phyloP scores from a whole-genome alignment of 1,139 yeast genomes.

The Magnusiomyces suaveolens region DNA sequence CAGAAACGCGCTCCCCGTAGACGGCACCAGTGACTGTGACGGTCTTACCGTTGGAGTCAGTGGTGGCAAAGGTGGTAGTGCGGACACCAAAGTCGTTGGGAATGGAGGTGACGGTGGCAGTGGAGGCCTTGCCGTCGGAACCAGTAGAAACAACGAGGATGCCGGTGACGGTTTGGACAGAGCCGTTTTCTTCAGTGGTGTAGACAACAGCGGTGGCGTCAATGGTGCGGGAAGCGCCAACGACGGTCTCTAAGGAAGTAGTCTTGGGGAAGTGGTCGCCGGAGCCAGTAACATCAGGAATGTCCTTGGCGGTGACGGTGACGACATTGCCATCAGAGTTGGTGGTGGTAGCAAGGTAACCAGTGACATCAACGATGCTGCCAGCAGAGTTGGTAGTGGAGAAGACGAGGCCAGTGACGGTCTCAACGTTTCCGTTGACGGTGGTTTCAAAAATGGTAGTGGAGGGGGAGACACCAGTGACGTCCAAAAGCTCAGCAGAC shows the following conservation, averaged over 20 bases:
- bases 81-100: constrained; percentile 2
- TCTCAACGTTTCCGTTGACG: background rate
- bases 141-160: background rate
- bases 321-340: constrained; percentile 1
- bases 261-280: background rate
- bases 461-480: background rate
- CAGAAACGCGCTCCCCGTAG: background rate
- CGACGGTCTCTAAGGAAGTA: background rate
- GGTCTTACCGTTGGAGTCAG: background rate
- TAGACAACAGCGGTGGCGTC: constrained; percentile 4
- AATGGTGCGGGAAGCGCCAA: background rate
- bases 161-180: constrained; percentile 2
- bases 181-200: constrained; percentile 1
- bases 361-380: background rate
- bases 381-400: constrained; percentile 1
- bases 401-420: background rate
- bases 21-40: background rate
- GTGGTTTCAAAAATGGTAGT: no score
- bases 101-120: constrained; percentile 1
- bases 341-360: background rate
- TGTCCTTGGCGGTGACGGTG: background rate
- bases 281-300: constrained; percentile 1
- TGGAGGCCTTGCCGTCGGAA: background rate
- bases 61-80: background rate
- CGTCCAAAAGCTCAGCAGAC: background rate